phyloP scores from a whole-genome alignment of 805 yeast genomes.

The Debaryomyces castellii region DNA sequence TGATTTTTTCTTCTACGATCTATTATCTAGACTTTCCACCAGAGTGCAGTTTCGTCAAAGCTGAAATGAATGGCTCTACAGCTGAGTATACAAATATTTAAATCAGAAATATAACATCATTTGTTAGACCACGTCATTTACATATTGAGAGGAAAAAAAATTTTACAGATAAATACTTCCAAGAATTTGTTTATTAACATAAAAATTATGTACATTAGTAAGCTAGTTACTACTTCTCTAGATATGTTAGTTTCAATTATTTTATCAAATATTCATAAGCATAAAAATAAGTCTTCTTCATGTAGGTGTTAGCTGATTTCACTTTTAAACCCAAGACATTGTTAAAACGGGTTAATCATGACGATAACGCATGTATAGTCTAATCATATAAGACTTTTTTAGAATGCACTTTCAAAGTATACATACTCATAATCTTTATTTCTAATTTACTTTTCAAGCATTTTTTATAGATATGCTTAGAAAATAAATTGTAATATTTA shows the following conservation, averaged over 20 bases:
- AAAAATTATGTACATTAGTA: background rate
- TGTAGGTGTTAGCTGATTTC: constrained; percentile 49
- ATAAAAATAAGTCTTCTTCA: constrained; percentile 22
- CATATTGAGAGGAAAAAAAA: no score
- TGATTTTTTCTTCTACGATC: no score
- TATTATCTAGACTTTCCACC: no score
- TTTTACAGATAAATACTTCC: no score
- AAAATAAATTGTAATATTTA: background rate
- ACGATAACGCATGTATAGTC: constrained; percentile 46
- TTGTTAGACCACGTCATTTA: no score
- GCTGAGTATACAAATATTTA: no score
- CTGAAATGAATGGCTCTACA: no score
- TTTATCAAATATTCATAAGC: background rate
- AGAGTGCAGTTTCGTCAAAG: no score
- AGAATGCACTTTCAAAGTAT: background rate
- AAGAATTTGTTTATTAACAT: background rate
- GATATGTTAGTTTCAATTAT: background rate
- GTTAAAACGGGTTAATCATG: constrained; percentile 38
- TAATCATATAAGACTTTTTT: constrained; percentile 19
- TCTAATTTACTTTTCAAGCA: background rate
- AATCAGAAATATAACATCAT: no score
- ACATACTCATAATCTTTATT: background rate
- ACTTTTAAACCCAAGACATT: constrained; percentile 34
- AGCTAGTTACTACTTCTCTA: background rate
- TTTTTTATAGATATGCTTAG: background rate